Evolutionary conservation across 73 alveolate species (phyloP), one percentile per base, ranked within the genome.

Genomic region (Loxodes magnus): DNA sequence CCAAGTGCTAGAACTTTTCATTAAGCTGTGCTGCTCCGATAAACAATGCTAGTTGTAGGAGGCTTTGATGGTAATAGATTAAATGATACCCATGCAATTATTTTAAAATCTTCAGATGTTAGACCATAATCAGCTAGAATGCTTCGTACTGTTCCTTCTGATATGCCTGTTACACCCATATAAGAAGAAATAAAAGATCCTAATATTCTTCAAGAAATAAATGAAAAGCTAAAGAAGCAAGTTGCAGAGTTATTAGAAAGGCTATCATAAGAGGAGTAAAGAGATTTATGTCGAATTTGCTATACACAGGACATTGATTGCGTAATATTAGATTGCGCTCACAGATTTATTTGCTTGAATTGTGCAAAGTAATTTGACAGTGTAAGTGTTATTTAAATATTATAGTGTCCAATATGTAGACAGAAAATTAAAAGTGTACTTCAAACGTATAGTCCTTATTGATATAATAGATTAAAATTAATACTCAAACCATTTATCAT

Each of bases 1-100:
- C 94, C 94, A 2, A 34, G 76, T 0, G 75, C 94, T 1, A 51
- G 94, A 21, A 82, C 94, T 12, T 82, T 82, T 33, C 94, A 82
- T 57, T 54, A 76, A 35, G 61, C 90, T 2, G 76, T 76, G 10
- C 55, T 60, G 4, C 68, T 38, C 25, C 62, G 61, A 42, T 80
- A 82, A 28, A 56, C 42, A 27, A 67, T 82, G 86, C 77, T 54
- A 65, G 55, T 82, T 9, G 66, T 82, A 10, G 94, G 94, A 2
- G 94, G 94, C 28, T 82, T 76, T 39, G 94, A 82, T 52, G 94
- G 94, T 1, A 39, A 67, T 0, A 56, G 94, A 12, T 51, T 60
- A 46, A 77, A 76, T 42, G 94, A 82, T 49, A 43, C n/a, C n/a
- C n/a, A n/a, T n/a, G n/a, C n/a, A n/a, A n/a, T n/a, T n/a, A n/a